Base-by-base conservation (phyloP, 306 rosid genomes). In the Carpinus fangiana region DNA sequence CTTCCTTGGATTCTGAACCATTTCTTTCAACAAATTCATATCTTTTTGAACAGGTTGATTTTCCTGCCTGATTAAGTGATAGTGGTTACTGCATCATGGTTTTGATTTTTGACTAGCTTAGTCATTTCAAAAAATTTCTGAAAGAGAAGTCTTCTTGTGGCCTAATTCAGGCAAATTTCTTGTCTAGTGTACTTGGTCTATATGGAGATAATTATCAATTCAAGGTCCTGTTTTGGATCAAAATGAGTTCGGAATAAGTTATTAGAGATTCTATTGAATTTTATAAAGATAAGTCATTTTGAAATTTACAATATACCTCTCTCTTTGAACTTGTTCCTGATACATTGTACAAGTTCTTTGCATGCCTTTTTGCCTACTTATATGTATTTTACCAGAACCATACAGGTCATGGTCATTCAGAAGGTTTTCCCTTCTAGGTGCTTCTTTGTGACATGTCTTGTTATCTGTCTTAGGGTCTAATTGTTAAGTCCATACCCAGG, bases 401-500 rank as follows among this genome's bases (percentile, higher is more conserved):
- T 67, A 5, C 12, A 38, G 69, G 43, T 28, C 46, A 62, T 31
- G 50, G 50, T n/a, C 26, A 18, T 18, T 41, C 28, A 41, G 7
- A 36, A 10, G 11, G 72, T n/a, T 12, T 74, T 55, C 1, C 31
- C 28, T 12, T 66, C 50, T 31, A 48, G 62, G 56, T 82, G 43
- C 36, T 69, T 54, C 61, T 21, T 43, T 50, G 70, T 69, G 46
- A 43, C 56, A 11, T 61, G 26, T 70, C 75, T 55, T 52, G 51
- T 59, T 28, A 60, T 21, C 62, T 26, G n/a, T 41, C 8, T 41
- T 41, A 41, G 45, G 76, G 76, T 79, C 45, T 73, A 34, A 20
- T 70, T 46, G 31, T 79, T 78, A 31, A 41, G 31, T 69, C 43
- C 64, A 47, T 59, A 75, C 71, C 52, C 84, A 95, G 98, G 92